Conservation (phyloP, 345 rosid genomes). For the Noccaea bulbosa region DNA sequence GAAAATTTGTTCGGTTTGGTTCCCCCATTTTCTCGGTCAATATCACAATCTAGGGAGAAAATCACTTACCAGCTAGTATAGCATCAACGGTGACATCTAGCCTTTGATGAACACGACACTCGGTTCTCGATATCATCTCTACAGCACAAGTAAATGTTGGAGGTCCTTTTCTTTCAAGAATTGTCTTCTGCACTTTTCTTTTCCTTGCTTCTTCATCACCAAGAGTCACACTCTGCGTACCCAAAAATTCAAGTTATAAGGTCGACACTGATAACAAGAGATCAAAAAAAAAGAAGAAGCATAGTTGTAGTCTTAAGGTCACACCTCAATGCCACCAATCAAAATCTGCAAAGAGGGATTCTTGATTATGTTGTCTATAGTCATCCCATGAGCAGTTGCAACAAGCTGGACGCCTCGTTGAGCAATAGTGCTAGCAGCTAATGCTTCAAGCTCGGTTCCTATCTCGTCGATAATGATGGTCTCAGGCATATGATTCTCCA, state of each 20-base stretch:
- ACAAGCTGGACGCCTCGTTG: constrained; percentile 98
- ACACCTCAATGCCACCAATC: constrained; percentile 95
- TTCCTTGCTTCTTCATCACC: constrained; percentile 94
- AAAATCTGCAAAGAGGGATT: constrained; percentile 91
- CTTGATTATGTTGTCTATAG: constrained; percentile 86
- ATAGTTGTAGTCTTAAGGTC: constrained; percentile 6
- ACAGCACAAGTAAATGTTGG: constrained; percentile 86
- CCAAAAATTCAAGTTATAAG: constrained; percentile 24
- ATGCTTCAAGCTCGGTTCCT: constrained; percentile 96
- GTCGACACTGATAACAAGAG: neutral
- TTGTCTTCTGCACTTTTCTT: constrained; percentile 94
- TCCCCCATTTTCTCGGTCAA: constrained; percentile 1
- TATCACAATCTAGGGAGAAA: neutral
- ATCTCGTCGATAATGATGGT: constrained; percentile 90
- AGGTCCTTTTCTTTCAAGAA: constrained; percentile 94
- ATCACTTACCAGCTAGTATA: constrained; percentile 69
- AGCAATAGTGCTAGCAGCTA: constrained; percentile 97
- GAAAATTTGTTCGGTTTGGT: constrained; percentile 26
- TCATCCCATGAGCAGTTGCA: constrained; percentile 95
- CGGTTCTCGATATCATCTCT: constrained; percentile 82
- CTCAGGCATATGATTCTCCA: constrained; percentile 99
- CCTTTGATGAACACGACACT: constrained; percentile 82
- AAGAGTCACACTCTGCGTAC: constrained; percentile 83
- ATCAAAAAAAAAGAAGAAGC: neutral
- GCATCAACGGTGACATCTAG: constrained; percentile 91